Evolutionary conservation across 2,329 filamentous ascomycete species (phyloP).

Genomic region (Phialophora tarda): DNA sequence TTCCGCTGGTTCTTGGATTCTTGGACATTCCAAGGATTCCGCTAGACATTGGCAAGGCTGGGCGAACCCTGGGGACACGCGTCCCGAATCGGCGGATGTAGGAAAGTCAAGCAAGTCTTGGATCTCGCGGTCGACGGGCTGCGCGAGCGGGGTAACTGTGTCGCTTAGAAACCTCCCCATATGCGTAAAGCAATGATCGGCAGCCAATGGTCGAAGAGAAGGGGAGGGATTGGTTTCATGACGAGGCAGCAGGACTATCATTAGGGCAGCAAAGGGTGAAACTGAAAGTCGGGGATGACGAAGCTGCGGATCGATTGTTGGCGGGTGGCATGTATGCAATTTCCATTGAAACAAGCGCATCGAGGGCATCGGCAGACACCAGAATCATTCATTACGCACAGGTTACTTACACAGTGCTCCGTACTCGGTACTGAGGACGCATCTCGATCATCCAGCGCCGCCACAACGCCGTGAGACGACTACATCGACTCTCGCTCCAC

Average conservation of each 20-base stretch:
- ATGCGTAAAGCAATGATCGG: not conserved
- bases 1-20: slow-evolving; percentile 12
- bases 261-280: not conserved
- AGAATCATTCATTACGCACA: not conserved
- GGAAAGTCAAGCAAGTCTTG: not conserved
- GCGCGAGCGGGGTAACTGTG: not conserved
- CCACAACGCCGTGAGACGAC: not conserved
- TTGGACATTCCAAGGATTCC: slow-evolving; percentile 15
- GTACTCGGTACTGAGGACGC: not conserved
- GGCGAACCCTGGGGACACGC: not conserved
- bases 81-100: slow-evolving; percentile 2
- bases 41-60: slow-evolving; percentile 11
- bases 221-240: not conserved
- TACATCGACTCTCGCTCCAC: not conserved
- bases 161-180: not conserved
- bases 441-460: not conserved
- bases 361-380: not conserved
- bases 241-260: not conserved
- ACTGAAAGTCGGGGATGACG: not conserved
- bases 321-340: not conserved
- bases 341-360: not conserved
- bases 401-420: not conserved
- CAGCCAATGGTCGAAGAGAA: not conserved
- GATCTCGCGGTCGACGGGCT: not conserved
- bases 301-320: not conserved